Evolutionary conservation across 176 grass and related monocot genomes (phyloP), one percentile per base, ranked within the genome.

Genomic region (Bothriochloa decipiens): DNA sequence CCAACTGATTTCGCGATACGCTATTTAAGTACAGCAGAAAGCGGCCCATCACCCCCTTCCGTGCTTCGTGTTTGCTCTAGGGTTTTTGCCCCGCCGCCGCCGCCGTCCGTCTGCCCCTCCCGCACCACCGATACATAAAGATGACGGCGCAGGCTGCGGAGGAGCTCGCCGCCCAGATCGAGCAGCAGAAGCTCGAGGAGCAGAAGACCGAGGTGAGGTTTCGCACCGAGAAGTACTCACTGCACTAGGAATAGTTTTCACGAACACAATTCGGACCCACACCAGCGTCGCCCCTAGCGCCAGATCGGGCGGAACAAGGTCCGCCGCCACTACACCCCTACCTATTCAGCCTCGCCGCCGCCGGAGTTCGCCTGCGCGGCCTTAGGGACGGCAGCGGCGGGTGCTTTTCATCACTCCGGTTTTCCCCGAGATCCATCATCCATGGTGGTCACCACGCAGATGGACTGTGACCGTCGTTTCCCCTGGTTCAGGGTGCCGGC

Each of bases 141-240:
- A 89, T 91, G 86, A 94, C 89, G 16, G 75, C 84, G 12, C 89
- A 76, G 62, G 87, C 89, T 5, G 68, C 70, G 25, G 92, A 94
- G 76, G 92, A 94, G 62, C 89, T 91, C 23, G 74, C 84, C 45
- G 86, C 89, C 78, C 49, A 88, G 62, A 70, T 94, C 76, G 83
- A 88, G 78, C 88, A 91, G 57, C 86, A 94, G 80, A 79, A 86
- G 79, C 45, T 94, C 27, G 83, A 94, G 64, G 92, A 84, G 77
- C 77, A 89, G 70, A 89, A 85, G 71, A 37, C 49, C 11, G 63
- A 89, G 87, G 87, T 89, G 77, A 80, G 61, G 69, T 72, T 28
- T 62, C 62, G 46, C 70, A 20, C 8, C 8, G 23, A 14, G 6
- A 46, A 12, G 8, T 26, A 35, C 57, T 28, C 29, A n/a, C 65